A percentile compares a stretch with the other conserved stretches of the same genome.
These are phyloP conservation scores for Botrytis sinoallii DNA, from an alignment of 2,329 filamentous ascomycete genomes.

Conservation along the genomic window DNA sequence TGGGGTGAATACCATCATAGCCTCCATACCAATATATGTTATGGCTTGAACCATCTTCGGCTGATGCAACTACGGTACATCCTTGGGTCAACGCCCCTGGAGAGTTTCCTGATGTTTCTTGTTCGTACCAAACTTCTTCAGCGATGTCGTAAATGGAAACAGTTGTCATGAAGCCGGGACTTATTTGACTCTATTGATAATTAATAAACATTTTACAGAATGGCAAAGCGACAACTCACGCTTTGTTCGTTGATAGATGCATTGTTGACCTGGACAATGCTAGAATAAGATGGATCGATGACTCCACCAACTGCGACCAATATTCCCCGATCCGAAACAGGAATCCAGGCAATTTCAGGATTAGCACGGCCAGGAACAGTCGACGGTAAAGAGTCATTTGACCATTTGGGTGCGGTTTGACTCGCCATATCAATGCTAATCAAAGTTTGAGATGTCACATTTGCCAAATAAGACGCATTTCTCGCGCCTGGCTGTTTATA, in stretches of 20 bases:
- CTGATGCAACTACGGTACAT: slow-evolving; percentile 66
- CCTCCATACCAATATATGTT: slow-evolving; percentile 79
- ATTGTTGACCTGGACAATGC: slow-evolving; percentile 11
- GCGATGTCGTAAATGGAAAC: slow-evolving; percentile 75
- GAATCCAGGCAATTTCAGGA: slow-evolving; percentile 70
- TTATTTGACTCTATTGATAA: slow-evolving; percentile 53
- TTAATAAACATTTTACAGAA: neutral
- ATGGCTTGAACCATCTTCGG: slow-evolving; percentile 69
- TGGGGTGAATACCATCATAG: slow-evolving; percentile 53
- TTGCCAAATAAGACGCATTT: slow-evolving; percentile 29
- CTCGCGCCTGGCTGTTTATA: slow-evolving; percentile 32
- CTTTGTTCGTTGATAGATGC: slow-evolving; percentile 41
- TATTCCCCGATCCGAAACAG: slow-evolving; percentile 72
- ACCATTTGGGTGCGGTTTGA: slow-evolving; percentile 52
- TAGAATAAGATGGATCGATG: slow-evolving; percentile 52
- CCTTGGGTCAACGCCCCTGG: slow-evolving; percentile 67
- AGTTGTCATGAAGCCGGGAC: slow-evolving; percentile 66
- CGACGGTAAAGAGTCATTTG: slow-evolving; percentile 52
- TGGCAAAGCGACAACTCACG: slow-evolving; percentile 36
- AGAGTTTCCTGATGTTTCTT: slow-evolving; percentile 60
- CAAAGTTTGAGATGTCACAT: slow-evolving; percentile 51
- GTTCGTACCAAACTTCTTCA: slow-evolving; percentile 67
- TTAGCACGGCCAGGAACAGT: slow-evolving; percentile 55
- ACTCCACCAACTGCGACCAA: slow-evolving; percentile 77
- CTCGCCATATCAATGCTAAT: slow-evolving; percentile 58